Conservation (phyloP, 495 filamentous ascomycete species). For the Aspergillus hancockii region DNA sequence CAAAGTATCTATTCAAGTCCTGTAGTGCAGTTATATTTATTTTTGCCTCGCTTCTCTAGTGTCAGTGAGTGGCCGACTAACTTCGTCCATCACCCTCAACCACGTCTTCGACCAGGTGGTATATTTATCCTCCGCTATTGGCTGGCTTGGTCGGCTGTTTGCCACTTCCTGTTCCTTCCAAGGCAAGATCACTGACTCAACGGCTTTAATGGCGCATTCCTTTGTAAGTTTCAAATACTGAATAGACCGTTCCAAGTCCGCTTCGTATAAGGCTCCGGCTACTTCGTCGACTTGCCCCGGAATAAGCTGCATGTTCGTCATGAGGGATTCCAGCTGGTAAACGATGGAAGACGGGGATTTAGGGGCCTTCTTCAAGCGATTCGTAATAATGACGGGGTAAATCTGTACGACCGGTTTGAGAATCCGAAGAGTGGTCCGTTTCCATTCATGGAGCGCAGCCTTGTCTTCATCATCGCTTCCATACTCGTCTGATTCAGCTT, state of each 20-base stretch:
- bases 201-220: slow-evolving; percentile 30
- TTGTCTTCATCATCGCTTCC: slow-evolving; percentile 26
- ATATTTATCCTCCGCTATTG: slow-evolving; percentile 45
- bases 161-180: slow-evolving; percentile 21
- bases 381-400: slow-evolving; percentile 39
- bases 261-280: slow-evolving; percentile 51
- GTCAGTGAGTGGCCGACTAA: slow-evolving; percentile 34
- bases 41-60: neutral
- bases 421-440: slow-evolving; percentile 39
- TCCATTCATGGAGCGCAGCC: slow-evolving; percentile 36
- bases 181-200: slow-evolving; percentile 27
- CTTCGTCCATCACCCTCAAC: slow-evolving; percentile 47
- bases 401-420: slow-evolving; percentile 46
- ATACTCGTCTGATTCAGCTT: slow-evolving; percentile 31
- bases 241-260: slow-evolving; percentile 29
- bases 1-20: neutral
- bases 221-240: slow-evolving; percentile 31
- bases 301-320: slow-evolving; percentile 37
- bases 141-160: slow-evolving; percentile 21
- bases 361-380: slow-evolving; percentile 36
- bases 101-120: slow-evolving; percentile 49
- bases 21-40: neutral
- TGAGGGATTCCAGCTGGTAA: slow-evolving; percentile 32
- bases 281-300: slow-evolving; percentile 49
- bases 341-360: slow-evolving; percentile 16